Evolutionary conservation across 164 flowering plant genomes (phyloP), one percentile per base, ranked within the genome.

Genomic region (Aristolochia fimbriata): DNA sequence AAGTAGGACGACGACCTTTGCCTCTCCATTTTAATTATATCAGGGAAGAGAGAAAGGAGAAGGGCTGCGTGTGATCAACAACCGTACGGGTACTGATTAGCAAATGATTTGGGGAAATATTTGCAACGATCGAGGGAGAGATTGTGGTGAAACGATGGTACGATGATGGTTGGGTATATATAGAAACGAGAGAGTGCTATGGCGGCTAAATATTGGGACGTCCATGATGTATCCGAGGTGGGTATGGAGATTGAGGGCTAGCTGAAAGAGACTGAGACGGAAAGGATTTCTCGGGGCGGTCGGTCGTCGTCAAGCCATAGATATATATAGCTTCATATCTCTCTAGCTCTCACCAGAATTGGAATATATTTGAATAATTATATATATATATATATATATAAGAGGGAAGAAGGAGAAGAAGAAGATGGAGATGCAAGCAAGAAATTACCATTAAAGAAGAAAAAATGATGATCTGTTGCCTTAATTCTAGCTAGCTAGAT

Each of bases 251-350:
- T n/a, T n/a, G n/a, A 69, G 78, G 73, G 67, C 70, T 27, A 59
- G 56, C 55, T 58, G 49, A 51, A 60, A 65, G 71, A 72, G 67
- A 72, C 60, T 70, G 51, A 74, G 69, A 74, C 78, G 81, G 31
- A 74, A 76, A 51, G 59, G 30, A 47, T 27, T 53, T 61, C 53
- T 6, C 47, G 62, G 51, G 57, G 58, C 30, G 5, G 65, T 61
- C 43, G 56, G 49, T 15, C 30, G 24, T 24, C 45, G 31, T 27
- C 16, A 15, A 15, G 51, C 51, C 4, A 15, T 12, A 48, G 12
- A 31, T 3, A 31, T 3, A 7, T 31, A 3, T 31, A 7, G 37
- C n/a, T n/a, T n/a, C n/a, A n/a, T n/a, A n/a, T n/a, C n/a, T n/a
- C n/a, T n/a, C n/a, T n/a, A n/a, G n/a, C n/a, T n/a, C n/a, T n/a